Base-by-base conservation (phyloP, 371 early-diverging fungal genomes). In the Zychaea mexicana region DNA sequence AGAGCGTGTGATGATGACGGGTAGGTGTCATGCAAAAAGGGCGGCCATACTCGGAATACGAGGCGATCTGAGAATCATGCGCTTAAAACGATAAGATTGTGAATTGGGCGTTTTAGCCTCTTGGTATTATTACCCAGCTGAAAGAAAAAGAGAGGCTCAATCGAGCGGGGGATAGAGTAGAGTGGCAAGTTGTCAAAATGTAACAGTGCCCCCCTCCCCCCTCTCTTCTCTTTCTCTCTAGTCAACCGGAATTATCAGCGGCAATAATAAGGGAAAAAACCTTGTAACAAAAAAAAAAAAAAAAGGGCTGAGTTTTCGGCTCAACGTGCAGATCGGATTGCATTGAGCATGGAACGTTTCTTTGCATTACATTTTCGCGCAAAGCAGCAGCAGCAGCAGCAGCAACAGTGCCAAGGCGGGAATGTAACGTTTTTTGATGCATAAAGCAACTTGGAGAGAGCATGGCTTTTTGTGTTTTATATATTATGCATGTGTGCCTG, bases 141-240 rank as follows among this genome's bases (percentile, higher is more conserved):
- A n/a, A n/a, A n/a, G n/a, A n/a, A n/a, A n/a, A n/a, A n/a, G n/a
- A n/a, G n/a, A n/a, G n/a, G n/a, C n/a, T n/a, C n/a, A n/a, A n/a
- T n/a, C n/a, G n/a, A 36, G 38, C 9, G 7, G 38, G 38, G 38
- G 15, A 36, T 9, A 36, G 38, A 36, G 38, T 15, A 36, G 36
- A 15, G 46, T 46, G 46, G 46, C 49, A 49, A 22, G 49, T 49
- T 49, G 49, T 49, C 49, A 49, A 49, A 49, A 49, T 17, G n/a
- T 4, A 42, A 42, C 7, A 7, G n/a, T 15, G 17, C 42, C 7
- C n/a, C 12, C n/a, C n/a, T n/a, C n/a, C n/a, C n/a, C n/a, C n/a
- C n/a, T n/a, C n/a, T n/a, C n/a, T n/a, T n/a, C n/a, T n/a, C n/a
- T n/a, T n/a, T n/a, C n/a, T n/a, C n/a, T n/a, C n/a, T n/a, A n/a